phyloP scores from a whole-genome alignment of 345 rosid species.

The Eucalyptus fibrosa region DNA sequence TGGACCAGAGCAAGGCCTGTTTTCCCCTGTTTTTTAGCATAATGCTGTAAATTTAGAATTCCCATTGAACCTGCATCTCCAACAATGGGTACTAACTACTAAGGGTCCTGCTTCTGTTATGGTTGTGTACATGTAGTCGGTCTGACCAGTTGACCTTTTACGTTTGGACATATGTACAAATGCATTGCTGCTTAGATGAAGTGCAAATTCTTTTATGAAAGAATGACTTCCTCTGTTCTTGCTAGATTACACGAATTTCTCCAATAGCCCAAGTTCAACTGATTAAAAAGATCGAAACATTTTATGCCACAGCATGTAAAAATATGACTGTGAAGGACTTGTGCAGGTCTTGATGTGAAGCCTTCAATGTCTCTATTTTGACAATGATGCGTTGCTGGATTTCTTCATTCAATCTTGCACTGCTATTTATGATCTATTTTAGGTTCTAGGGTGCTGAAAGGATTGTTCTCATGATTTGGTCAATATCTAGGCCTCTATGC shows the following conservation, averaged over 20 bases:
- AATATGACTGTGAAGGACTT: not conserved
- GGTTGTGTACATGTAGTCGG: not conserved
- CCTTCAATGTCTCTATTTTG: not conserved
- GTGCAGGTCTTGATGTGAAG: not conserved
- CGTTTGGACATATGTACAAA: not conserved
- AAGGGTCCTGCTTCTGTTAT: not conserved
- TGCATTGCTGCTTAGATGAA: not conserved
- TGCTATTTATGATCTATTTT: not conserved
- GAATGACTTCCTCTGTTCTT: not conserved
- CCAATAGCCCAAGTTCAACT: not conserved
- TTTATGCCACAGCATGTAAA: not conserved
- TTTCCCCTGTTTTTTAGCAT: not conserved
- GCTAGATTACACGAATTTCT: not conserved
- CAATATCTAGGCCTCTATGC: slow-evolving; percentile 61
- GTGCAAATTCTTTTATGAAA: not conserved
- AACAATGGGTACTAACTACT: not conserved
- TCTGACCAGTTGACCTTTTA: not conserved
- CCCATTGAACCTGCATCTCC: not conserved
- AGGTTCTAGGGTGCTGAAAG: not conserved
- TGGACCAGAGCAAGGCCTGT: not conserved
- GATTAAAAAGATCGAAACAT: not conserved
- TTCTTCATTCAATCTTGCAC: not conserved
- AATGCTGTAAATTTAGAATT: not conserved
- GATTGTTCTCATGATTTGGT: not conserved
- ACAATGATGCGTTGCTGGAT: not conserved